These are phyloP conservation scores for Oryza longistaminata DNA, from an alignment of 176 grass and related monocot species.

Conservation along the genomic window DNA sequence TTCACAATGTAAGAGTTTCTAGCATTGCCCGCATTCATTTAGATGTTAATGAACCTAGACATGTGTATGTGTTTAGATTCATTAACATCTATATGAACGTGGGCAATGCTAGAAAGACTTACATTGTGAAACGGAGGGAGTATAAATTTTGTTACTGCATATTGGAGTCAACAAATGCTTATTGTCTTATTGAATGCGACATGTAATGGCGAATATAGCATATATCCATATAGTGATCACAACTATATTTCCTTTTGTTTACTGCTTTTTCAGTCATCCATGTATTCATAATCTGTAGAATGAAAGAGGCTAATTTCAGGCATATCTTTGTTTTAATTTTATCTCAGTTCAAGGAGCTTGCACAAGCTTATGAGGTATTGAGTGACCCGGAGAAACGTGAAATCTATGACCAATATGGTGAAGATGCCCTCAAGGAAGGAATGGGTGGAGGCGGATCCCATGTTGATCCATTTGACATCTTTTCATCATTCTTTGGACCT, in stretches of 20 bases:
- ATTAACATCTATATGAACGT: no score
- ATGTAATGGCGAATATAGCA: not conserved
- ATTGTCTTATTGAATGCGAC: not conserved
- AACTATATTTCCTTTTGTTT: not conserved
- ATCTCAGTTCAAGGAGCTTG: constrained; percentile 97
- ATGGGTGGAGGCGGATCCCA: constrained; percentile 78
- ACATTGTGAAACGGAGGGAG: no score
- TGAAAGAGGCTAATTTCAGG: not conserved
- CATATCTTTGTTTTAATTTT: constrained; percentile 21
- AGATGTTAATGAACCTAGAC: no score
- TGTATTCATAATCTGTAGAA: constrained; percentile 3
- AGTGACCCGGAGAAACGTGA: constrained; percentile 98
- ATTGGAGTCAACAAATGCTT: not conserved
- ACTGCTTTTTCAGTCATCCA: not conserved
- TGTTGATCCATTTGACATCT: constrained; percentile 92
- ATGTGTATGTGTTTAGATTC: no score
- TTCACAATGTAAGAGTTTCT: no score
- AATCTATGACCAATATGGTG: constrained; percentile 96
- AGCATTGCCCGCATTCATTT: no score
- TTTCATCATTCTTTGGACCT: constrained; percentile 92
- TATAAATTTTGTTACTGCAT: not conserved
- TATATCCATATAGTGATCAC: not conserved
- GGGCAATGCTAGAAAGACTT: no score
- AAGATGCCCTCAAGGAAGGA: constrained; percentile 99
- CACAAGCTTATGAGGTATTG: constrained; percentile 95